Conservation (phyloP, 441 rosid species). For the Adansonia rubrostipa region DNA sequence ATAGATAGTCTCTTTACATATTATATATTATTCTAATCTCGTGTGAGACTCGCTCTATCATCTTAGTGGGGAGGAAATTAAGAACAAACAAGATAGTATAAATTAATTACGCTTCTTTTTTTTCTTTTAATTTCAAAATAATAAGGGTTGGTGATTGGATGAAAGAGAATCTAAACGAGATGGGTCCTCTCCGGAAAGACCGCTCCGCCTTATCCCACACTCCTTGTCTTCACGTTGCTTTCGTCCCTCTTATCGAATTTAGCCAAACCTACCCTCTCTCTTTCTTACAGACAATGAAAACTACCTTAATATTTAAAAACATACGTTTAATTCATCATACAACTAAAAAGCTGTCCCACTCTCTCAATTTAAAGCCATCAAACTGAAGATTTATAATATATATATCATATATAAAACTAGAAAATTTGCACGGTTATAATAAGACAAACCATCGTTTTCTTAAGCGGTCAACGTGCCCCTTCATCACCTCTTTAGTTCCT, state of each 20-base stretch:
- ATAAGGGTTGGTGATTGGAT: slow-evolving; percentile 20
- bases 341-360: background rate
- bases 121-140: background rate
- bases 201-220: slow-evolving; percentile 24
- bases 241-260: slow-evolving; percentile 1
- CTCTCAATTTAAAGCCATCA: background rate
- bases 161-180: background rate
- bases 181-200: slow-evolving; percentile 2
- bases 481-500: slow-evolving; percentile 16
- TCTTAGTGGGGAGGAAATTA: background rate
- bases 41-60: background rate
- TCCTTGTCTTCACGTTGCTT: slow-evolving; percentile 13
- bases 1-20: no score
- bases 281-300: slow-evolving; percentile 10
- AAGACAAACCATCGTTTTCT: slow-evolving; percentile 35
- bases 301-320: background rate
- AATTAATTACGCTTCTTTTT: background rate
- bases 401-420: background rate
- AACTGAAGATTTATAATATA: background rate
- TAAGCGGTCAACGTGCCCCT: slow-evolving; percentile 33
- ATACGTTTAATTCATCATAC: background rate
- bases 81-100: background rate
- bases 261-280: background rate
- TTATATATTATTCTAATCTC: no score
- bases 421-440: background rate